phyloP scores from a whole-genome alignment of 352 stramenopile genomes.

The Phytopythium mirpurense region DNA sequence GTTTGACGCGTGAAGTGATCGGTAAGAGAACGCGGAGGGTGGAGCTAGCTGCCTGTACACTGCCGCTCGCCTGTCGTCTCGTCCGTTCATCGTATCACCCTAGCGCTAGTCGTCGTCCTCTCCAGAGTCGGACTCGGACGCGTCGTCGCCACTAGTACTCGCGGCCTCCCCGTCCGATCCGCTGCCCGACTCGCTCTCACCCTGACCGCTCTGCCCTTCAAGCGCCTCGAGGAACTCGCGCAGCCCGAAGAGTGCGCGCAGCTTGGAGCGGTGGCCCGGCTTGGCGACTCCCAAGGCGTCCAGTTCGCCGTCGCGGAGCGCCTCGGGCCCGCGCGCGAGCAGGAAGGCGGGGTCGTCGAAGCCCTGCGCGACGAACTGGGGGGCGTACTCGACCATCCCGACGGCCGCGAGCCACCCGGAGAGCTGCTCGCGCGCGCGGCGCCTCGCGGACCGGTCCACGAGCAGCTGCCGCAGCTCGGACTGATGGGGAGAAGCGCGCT shows the following conservation, averaged over 20 bases:
- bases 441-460: constrained; percentile 27
- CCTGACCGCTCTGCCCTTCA: constrained; percentile 15
- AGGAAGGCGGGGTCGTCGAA: constrained; percentile 71
- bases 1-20: constrained; percentile 36
- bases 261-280: constrained; percentile 63
- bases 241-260: constrained; percentile 57
- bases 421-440: constrained; percentile 26
- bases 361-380: constrained; percentile 38
- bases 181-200: constrained; percentile 13
- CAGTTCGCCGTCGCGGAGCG: constrained; percentile 42
- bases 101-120: constrained; percentile 17
- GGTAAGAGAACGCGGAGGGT: no score
- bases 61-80: no score
- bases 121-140: constrained; percentile 11
- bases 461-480: constrained; percentile 28
- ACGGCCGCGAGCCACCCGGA: constrained; percentile 67
- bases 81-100: no score
- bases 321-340: constrained; percentile 24
- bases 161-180: constrained; percentile 7
- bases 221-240: constrained; percentile 40
- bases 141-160: constrained; percentile 13
- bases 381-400: constrained; percentile 57
- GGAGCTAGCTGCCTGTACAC: no score
- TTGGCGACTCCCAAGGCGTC: constrained; percentile 64
- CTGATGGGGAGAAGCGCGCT: constrained; percentile 5